These are phyloP conservation scores for Vaccinium myrtillus DNA, from an alignment of 148 eudicot genomes.

Conservation along the genomic window DNA sequence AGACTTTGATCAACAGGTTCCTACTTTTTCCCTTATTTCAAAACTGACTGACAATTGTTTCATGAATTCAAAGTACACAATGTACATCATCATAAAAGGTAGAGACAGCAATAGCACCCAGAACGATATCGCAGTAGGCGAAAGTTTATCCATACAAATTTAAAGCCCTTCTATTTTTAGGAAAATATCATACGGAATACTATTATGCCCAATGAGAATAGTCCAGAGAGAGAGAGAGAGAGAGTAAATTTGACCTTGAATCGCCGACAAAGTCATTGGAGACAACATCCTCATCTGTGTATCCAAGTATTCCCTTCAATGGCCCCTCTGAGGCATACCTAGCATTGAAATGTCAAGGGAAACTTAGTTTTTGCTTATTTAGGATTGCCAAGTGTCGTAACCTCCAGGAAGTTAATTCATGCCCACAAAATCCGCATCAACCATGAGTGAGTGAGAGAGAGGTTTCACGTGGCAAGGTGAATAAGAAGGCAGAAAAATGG, in stretches of 20 bases:
- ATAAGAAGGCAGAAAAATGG: neutral
- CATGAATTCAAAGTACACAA: neutral
- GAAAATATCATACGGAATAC: neutral
- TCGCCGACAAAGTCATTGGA: constrained; percentile 94
- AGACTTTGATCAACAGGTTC: neutral
- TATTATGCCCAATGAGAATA: no score
- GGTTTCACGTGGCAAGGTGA: neutral
- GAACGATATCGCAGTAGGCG: neutral
- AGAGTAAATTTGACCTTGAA: constrained; percentile 52
- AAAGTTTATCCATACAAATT: neutral
- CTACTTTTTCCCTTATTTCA: neutral
- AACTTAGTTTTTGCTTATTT: neutral
- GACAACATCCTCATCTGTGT: constrained; percentile 94
- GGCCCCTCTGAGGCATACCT: constrained; percentile 93
- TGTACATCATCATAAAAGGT: neutral
- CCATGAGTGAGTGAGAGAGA: neutral
- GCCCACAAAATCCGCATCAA: neutral
- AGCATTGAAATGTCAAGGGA: neutral
- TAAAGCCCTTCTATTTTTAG: neutral
- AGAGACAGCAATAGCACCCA: neutral
- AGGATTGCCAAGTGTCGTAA: neutral
- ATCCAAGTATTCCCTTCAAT: constrained; percentile 88
- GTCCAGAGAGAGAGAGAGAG: neutral
- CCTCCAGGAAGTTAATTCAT: neutral
- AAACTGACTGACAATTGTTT: neutral